Evolutionary conservation across 2,329 filamentous ascomycete species (phyloP).

Genomic region (Aspergillus aculeatus): DNA sequence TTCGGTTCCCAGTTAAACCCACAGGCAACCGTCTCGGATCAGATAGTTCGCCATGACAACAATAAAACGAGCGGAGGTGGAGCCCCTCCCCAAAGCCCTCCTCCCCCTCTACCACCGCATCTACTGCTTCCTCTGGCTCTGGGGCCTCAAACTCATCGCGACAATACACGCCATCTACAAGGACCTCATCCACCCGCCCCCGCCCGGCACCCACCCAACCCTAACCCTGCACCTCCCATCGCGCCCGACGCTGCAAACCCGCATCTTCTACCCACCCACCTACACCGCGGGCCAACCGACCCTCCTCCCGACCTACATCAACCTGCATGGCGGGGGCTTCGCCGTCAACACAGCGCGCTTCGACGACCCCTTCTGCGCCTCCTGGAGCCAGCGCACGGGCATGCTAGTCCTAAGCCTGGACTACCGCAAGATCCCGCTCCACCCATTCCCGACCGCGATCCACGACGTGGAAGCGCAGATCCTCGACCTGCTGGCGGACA

Average conservation of each 20-base stretch:
- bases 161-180: slow-evolving; percentile 13
- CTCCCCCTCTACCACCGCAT: slow-evolving; percentile 16
- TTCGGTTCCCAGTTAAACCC: too few species aligned
- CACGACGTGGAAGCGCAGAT: slow-evolving; percentile 50
- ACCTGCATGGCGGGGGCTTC: slow-evolving; percentile 50
- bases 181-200: slow-evolving; percentile 10
- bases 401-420: slow-evolving; percentile 51
- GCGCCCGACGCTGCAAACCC: slow-evolving; percentile 6
- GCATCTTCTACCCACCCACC: slow-evolving; percentile 12
- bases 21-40: too few species aligned
- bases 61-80: background rate
- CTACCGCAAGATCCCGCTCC: slow-evolving; percentile 50
- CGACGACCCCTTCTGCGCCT: slow-evolving; percentile 50
- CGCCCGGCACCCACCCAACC: background rate
- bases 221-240: slow-evolving; percentile 3
- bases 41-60: background rate
- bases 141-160: slow-evolving; percentile 18
- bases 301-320: slow-evolving; percentile 45
- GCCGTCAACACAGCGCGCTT: slow-evolving; percentile 42
- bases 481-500: slow-evolving; percentile 45
- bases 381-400: slow-evolving; percentile 42
- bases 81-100: slow-evolving; percentile 17
- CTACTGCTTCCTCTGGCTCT: slow-evolving; percentile 23
- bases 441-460: slow-evolving; percentile 45
- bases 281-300: slow-evolving; percentile 22